These are phyloP conservation scores for Calycina marina DNA, from an alignment of 2,329 filamentous ascomycete genomes.

Conservation along the genomic window DNA sequence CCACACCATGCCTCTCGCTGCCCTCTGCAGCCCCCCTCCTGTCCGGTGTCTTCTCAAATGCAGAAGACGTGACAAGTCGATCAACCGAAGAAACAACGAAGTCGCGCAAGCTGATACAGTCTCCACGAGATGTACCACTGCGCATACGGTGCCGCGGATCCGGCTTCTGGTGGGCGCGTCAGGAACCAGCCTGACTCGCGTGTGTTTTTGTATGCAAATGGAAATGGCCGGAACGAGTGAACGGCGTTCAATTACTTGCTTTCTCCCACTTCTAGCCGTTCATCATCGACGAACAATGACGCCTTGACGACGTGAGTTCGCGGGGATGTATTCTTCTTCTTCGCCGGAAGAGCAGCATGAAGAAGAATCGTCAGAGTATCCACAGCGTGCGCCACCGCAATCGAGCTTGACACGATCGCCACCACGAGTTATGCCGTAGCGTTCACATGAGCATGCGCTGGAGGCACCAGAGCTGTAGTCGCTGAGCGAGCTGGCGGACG, in stretches of 20 bases:
- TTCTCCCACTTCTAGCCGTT: conserved; percentile 7
- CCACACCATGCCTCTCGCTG: conserved; percentile 3
- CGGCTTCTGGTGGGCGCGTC: conserved; percentile 15
- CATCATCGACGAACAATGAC: conserved; percentile 35
- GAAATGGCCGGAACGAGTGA: conserved; percentile 19
- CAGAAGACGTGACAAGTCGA: conserved; percentile 8
- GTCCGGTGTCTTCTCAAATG: conserved; percentile 1
- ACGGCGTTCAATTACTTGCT: conserved; percentile 10
- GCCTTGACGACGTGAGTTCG: conserved; percentile 47
- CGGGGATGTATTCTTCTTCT: conserved; percentile 41
- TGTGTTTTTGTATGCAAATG: conserved; percentile 12
- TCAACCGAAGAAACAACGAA: conserved; percentile 13
- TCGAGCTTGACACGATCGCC: conserved; percentile 92
- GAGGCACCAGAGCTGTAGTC: conserved; percentile 69
- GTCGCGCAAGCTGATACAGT: conserved; percentile 7
- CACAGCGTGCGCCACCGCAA: conserved; percentile 80
- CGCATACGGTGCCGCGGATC: conserved; percentile 16
- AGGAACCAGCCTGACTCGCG: conserved; percentile 14
- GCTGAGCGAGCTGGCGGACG: conserved; percentile 47
- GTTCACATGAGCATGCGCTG: conserved; percentile 84
- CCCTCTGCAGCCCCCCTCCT: conserved; percentile 8
- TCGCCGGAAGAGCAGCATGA: conserved; percentile 58
- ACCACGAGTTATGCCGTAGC: conserved; percentile 89
- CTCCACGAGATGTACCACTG: conserved; percentile 1
- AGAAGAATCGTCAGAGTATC: conserved; percentile 57